Base-by-base conservation (phyloP, 2,329 filamentous ascomycete species). In the Aspergillus oerlinghausenensis region DNA sequence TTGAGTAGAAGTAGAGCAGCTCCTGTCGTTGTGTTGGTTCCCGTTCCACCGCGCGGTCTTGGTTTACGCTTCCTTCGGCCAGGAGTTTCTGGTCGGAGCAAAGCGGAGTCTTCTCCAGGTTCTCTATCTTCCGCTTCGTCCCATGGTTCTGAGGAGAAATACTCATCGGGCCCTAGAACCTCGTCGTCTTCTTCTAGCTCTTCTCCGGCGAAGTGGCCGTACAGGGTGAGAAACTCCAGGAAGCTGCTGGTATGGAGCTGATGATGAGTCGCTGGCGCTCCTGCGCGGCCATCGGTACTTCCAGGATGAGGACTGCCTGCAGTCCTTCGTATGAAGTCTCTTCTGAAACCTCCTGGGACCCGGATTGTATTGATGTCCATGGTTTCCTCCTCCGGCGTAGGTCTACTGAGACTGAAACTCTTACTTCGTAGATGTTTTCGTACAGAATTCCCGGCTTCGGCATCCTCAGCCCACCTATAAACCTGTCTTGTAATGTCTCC, bases 101-200 rank as follows among this genome's bases (percentile, higher is more conserved):
- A 79, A 2, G 90, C 85, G 65, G 90, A 95, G 59, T 92, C 87
- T 73, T 97, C 94, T 76, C 92, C 90, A n/a, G 88, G 87, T 65
- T 93, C 89, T 60, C 84, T 85, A 85, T 63, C 84, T 83, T 59
- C 74, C 76, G 43, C 80, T 78, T 60, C 73, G 52, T 86, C 84
- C 57, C 87, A 86, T 23, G 85, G 81, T 64, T 89, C 89, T 0
- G 90, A 92, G 7, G 87, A 88, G 71, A 97, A 97, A 74, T 96
- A 97, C 70, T 97, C 93, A 71, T 95, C 89, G 1, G 91, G 90
- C 4, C 83, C 85, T 14, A 96, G 79, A 1, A 87, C 90, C 73
- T 97, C 93, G 65, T 97, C 94, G 65, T 97, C 94, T 74, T 99
- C 94, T 72, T 97, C 92, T 11, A 99, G 82, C 70, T 96, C 89